A percentile compares a stretch with the other conserved stretches of the same genome.
These are phyloP conservation scores for Salix suchowensis DNA, from an alignment of 345 rosid genomes.

Conservation along the genomic window DNA sequence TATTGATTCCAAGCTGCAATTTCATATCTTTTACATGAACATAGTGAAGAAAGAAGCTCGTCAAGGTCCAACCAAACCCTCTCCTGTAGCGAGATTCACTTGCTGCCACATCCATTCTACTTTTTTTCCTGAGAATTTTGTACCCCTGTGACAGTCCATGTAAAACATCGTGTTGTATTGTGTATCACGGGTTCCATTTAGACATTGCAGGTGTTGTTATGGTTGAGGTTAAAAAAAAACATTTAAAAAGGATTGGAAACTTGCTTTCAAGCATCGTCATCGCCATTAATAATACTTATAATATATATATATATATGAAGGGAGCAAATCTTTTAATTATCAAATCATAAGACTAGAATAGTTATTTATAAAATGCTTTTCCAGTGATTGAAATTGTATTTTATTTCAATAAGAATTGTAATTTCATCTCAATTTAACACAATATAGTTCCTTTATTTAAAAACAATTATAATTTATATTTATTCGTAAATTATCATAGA, in stretches of 20 bases:
- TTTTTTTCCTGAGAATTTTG: neutral
- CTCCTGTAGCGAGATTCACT: neutral
- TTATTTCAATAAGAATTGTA: no score
- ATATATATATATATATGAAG: neutral
- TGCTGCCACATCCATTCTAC: neutral
- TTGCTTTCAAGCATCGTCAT: neutral
- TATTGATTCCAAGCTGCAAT: neutral
- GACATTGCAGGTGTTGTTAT: no score
- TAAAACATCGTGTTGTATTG: neutral
- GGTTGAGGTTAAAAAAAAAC: no score
- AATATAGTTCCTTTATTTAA: no score
- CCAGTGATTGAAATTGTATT: neutral
- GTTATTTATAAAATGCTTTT: neutral
- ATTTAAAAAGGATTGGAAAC: neutral
- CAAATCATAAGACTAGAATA: neutral
- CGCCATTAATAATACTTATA: neutral
- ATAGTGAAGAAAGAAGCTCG: neutral
- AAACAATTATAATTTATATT: no score
- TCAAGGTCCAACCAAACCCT: neutral
- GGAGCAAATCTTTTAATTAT: neutral
- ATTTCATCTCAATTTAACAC: no score
- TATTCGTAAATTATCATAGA: no score
- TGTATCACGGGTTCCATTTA: neutral
- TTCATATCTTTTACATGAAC: neutral
- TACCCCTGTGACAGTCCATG: neutral